Conservation (phyloP, 2,329 filamentous ascomycete genomes). For the Botrytis paeoniae region DNA sequence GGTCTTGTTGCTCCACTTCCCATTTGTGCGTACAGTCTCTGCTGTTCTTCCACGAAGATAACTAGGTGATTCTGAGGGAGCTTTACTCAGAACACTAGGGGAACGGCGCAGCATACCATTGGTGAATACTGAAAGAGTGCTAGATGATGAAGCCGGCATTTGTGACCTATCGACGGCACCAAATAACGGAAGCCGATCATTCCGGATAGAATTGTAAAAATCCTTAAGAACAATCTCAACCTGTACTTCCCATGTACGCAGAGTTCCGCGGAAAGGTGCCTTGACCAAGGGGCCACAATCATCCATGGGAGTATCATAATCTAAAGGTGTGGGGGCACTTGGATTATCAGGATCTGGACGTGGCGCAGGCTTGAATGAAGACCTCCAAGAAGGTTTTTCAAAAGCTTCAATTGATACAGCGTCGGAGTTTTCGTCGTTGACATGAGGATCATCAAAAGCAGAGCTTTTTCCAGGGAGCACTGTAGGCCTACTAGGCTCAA, state of each 20-base stretch:
- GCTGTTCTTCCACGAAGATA: conserved; percentile 69
- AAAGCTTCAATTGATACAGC: conserved; percentile 34
- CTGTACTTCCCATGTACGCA: conserved; percentile 82
- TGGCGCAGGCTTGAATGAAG: conserved; percentile 36
- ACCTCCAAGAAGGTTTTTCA: conserved; percentile 37
- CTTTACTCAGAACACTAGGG: conserved; percentile 89
- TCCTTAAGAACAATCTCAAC: conserved; percentile 88
- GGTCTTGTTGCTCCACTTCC: conserved; percentile 78
- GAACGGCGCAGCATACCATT: conserved; percentile 73
- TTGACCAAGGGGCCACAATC: conserved; percentile 76
- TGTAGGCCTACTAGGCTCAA: conserved; percentile 51
- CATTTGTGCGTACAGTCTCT: conserved; percentile 44
- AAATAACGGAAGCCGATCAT: conserved; percentile 81
- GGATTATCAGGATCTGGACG: conserved; percentile 39
- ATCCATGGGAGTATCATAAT: conserved; percentile 43
- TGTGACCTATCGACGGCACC: conserved; percentile 55
- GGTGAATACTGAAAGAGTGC: conserved; percentile 67
- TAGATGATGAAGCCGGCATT: conserved; percentile 47
- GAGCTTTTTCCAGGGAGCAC: conserved; percentile 46
- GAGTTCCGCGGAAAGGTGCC: conserved; percentile 68
- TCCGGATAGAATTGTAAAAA: conserved; percentile 86
- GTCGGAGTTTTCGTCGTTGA: conserved; percentile 24
- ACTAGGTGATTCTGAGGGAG: conserved; percentile 75
- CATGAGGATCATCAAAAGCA: conserved; percentile 26
- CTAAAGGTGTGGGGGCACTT: conserved; percentile 40